Conservation (phyloP, 352 stramenopile genomes). For the Globisporangium heterothallicum region DNA sequence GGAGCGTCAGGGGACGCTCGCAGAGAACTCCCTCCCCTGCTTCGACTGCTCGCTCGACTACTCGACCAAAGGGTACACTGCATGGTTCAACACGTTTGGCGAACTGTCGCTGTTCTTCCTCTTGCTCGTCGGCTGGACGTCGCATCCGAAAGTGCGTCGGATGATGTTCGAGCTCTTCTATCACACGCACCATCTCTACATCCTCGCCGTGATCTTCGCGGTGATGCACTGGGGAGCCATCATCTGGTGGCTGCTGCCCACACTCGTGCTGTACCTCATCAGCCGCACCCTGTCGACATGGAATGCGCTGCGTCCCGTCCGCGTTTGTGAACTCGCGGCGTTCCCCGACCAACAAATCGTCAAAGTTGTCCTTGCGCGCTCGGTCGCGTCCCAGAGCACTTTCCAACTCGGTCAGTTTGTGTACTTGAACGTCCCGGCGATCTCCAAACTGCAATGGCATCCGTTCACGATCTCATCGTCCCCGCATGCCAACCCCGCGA, state of each 20-base stretch:
- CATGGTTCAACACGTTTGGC: constrained; percentile 65
- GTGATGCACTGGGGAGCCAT: constrained; percentile 46
- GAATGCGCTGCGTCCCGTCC: constrained; percentile 31
- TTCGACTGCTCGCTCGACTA: constrained; percentile 50
- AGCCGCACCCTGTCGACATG: constrained; percentile 39
- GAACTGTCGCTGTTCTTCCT: constrained; percentile 47
- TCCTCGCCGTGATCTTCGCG: constrained; percentile 37
- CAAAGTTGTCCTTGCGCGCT: constrained; percentile 36
- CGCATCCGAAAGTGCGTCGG: constrained; percentile 45
- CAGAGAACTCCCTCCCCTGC: constrained; percentile 35
- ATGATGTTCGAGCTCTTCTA: constrained; percentile 53
- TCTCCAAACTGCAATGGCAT: constrained; percentile 61
- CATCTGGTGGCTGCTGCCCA: constrained; percentile 45
- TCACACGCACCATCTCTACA: constrained; percentile 50
- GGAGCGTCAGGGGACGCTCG: constrained; percentile 24
- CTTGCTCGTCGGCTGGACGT: constrained; percentile 28
- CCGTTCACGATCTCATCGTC: constrained; percentile 56
- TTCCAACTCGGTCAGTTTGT: constrained; percentile 53
- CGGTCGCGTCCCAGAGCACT: constrained; percentile 9
- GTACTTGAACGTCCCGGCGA: constrained; percentile 46
- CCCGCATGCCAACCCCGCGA: constrained; percentile 21
- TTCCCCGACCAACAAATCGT: constrained; percentile 33
- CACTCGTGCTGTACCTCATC: constrained; percentile 46
- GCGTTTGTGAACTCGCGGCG: constrained; percentile 25
- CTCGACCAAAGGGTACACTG: constrained; percentile 26